Evolutionary conservation across 148 eudicot genomes (phyloP).

Genomic region (Heliamphora exappendiculata): DNA sequence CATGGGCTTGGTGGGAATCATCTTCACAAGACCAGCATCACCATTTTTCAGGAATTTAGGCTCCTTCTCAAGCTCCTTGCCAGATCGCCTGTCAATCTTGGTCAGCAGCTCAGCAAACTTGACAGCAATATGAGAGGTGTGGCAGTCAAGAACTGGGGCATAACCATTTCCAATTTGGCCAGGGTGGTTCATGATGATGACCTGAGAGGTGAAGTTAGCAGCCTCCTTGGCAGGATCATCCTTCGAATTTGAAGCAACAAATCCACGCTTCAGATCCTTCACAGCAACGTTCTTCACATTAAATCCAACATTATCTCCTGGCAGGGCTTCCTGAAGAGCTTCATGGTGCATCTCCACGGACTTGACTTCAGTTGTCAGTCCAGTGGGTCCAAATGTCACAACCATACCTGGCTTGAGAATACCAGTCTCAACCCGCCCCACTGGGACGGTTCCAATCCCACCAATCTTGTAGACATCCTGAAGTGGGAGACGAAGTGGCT

Average conservation of each 20-base stretch:
- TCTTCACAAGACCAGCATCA: conserved; percentile 25
- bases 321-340: conserved; percentile 15
- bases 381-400: conserved; percentile 22
- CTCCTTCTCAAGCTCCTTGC: conserved; percentile 28
- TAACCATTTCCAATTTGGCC: conserved; percentile 25
- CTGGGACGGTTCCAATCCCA: conserved; percentile 25
- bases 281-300: conserved; percentile 26
- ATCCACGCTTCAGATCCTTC: conserved; percentile 26
- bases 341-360: conserved; percentile 31
- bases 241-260: conserved; percentile 20
- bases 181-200: conserved; percentile 27
- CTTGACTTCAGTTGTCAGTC: conserved; percentile 26
- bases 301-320: conserved; percentile 23
- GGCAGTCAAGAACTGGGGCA: conserved; percentile 28
- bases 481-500: conserved; percentile 27
- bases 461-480: conserved; percentile 31
- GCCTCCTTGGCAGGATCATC: conserved; percentile 26
- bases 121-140: conserved; percentile 25
- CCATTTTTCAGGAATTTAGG: conserved; percentile 25
- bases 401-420: conserved; percentile 25
- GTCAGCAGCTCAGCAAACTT: conserved; percentile 19
- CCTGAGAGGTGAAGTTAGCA: conserved; percentile 18
- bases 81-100: conserved; percentile 29
- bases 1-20: conserved; percentile 26
- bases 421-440: conserved; percentile 26